Evolutionary conservation across 2,329 filamentous ascomycete species (phyloP).

Genomic region (Calonectria honghensis): DNA sequence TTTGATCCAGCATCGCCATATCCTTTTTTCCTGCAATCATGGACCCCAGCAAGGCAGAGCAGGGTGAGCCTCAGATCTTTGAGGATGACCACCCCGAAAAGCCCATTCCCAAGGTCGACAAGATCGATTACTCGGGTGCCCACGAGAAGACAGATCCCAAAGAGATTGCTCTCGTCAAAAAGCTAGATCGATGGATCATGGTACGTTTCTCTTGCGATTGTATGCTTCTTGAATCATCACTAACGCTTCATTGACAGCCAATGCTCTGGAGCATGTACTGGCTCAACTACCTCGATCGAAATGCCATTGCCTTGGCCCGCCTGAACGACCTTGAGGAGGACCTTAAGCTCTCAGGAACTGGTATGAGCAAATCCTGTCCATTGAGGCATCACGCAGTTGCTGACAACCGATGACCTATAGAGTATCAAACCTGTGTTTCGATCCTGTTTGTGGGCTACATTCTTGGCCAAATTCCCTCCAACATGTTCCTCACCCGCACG

Average conservation of each 20-base stretch:
- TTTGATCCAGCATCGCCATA: constrained; percentile 6
- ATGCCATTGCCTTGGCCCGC: constrained; percentile 66
- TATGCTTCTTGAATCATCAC: neutral
- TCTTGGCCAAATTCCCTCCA: constrained; percentile 63
- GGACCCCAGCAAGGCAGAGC: neutral
- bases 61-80: constrained; percentile 17
- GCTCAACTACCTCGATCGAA: constrained; percentile 66
- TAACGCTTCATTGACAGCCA: constrained; percentile 35
- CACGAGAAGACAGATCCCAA: constrained; percentile 41
- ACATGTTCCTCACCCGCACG: constrained; percentile 66
- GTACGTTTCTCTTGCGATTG: neutral
- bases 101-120: constrained; percentile 27
- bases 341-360: constrained; percentile 46
- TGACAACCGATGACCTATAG: constrained; percentile 10
- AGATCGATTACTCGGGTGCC: constrained; percentile 45
- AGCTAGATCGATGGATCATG: constrained; percentile 42
- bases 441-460: constrained; percentile 66
- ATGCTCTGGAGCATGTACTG: constrained; percentile 63
- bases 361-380: neutral
- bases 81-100: constrained; percentile 22
- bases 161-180: constrained; percentile 43
- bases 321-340: constrained; percentile 57
- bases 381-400: neutral
- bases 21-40: neutral
- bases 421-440: constrained; percentile 56